Evolutionary conservation across 73 alveolate species (phyloP).

Genomic region (Paramecium primaurelia): DNA sequence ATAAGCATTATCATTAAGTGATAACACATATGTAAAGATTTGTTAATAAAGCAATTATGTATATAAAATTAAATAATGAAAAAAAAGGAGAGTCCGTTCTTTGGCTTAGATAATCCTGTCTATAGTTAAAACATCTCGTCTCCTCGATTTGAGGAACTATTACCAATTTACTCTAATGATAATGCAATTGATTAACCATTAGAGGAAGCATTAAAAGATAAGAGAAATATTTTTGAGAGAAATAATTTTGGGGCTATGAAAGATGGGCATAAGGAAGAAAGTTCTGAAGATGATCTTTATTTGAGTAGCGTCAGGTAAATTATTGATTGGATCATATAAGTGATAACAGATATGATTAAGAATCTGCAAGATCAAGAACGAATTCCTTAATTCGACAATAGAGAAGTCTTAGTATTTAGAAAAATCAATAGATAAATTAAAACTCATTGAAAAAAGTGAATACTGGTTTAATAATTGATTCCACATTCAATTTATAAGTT

Average conservation of each 20-base stretch:
- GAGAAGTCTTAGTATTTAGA: not conserved
- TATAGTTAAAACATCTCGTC: not conserved
- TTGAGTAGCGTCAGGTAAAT: conserved; percentile 15
- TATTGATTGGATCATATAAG: not conserved
- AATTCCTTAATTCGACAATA: not conserved
- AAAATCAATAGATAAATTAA: not conserved
- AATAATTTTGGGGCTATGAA: not conserved
- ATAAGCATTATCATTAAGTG: not conserved
- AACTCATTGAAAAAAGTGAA: not conserved
- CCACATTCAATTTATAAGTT: not conserved
- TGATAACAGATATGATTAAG: not conserved
- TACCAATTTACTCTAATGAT: not conserved
- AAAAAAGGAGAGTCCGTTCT: not conserved
- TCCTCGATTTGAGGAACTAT: not conserved
- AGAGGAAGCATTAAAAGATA: not conserved
- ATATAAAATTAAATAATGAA: not conserved
- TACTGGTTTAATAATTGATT: not conserved
- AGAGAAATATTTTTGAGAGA: not conserved
- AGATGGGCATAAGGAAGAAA: not conserved
- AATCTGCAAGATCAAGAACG: not conserved
- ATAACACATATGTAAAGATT: not conserved
- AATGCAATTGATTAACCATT: not conserved
- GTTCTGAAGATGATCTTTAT: not conserved
- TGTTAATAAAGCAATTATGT: not conserved
- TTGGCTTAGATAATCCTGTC: not conserved